A percentile compares a stretch with the other conserved stretches of the same genome.
These are phyloP conservation scores for Thalia dealbata DNA, from an alignment of 176 grass and related monocot genomes.

Conservation along the genomic window DNA sequence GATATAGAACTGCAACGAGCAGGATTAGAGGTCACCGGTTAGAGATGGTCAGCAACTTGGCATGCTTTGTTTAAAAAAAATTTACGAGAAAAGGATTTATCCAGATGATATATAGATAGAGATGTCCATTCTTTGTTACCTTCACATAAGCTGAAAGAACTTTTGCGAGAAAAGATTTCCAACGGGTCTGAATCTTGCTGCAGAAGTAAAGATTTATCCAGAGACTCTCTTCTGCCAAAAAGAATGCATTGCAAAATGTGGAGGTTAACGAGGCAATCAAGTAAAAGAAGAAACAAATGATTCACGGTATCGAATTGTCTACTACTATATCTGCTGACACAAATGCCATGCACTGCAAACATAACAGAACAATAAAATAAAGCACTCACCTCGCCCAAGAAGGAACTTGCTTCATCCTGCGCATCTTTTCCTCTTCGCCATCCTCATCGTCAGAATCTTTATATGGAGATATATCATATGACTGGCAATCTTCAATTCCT, in stretches of 20 bases:
- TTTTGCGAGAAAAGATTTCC: slow-evolving; percentile 40
- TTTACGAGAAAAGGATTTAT: not conserved
- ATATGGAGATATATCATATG: slow-evolving; percentile 66
- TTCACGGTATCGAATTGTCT: no score
- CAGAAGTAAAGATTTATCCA: slow-evolving; percentile 39
- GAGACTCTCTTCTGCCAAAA: slow-evolving; percentile 42
- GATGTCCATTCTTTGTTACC: slow-evolving; percentile 40
- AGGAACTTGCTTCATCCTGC: slow-evolving; percentile 39
- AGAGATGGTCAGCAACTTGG: no score
- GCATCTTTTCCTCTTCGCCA: slow-evolving; percentile 34
- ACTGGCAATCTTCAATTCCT: slow-evolving; percentile 24
- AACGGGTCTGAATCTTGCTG: slow-evolving; percentile 36
- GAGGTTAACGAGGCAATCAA: not conserved
- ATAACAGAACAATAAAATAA: not conserved
- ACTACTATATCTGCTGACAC: no score
- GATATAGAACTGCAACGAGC: not conserved
- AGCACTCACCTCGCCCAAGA: slow-evolving; percentile 47
- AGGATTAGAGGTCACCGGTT: not conserved
- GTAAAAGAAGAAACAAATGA: not conserved
- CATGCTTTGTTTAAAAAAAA: not conserved
- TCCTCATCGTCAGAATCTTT: slow-evolving; percentile 45
- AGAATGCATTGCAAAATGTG: slow-evolving; percentile 4
- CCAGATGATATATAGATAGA: no score
- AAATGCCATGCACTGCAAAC: not conserved
- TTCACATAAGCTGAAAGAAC: slow-evolving; percentile 43